phyloP scores from a whole-genome alignment of 1,139 yeast species.

The Meyerozyma guilliermondii region DNA sequence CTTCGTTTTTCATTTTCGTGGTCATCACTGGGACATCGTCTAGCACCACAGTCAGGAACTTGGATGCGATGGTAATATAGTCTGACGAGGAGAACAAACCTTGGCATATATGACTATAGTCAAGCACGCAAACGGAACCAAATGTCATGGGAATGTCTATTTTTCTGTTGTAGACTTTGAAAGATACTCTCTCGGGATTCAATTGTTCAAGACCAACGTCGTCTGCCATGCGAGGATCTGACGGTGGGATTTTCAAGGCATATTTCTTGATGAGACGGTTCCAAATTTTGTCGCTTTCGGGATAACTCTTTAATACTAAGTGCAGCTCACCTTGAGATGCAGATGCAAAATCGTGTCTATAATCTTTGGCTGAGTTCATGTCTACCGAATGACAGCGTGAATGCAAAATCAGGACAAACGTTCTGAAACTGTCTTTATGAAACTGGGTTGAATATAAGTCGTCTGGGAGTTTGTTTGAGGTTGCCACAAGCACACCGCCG shows the following conservation, averaged over 20 bases:
- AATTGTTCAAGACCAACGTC: slow-evolving; percentile 16
- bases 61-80: slow-evolving; percentile 62
- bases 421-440: slow-evolving; percentile 51
- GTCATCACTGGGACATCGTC: slow-evolving; percentile 62
- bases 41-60: slow-evolving; percentile 49
- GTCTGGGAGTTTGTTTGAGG: slow-evolving; percentile 67
- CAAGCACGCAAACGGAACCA: slow-evolving; percentile 43
- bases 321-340: slow-evolving; percentile 17
- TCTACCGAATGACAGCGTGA: slow-evolving; percentile 60
- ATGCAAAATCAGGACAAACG: slow-evolving; percentile 53
- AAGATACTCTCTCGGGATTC: slow-evolving; percentile 22
- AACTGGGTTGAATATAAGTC: slow-evolving; percentile 64
- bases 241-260: slow-evolving; percentile 14
- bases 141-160: slow-evolving; percentile 43
- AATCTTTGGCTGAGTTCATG: slow-evolving; percentile 56
- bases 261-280: slow-evolving; percentile 17
- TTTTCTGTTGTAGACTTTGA: slow-evolving; percentile 53
- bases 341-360: slow-evolving; percentile 39
- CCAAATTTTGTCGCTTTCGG: slow-evolving; percentile 35
- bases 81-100: slow-evolving; percentile 63
- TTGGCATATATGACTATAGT: slow-evolving; percentile 52
- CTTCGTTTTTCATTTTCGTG: slow-evolving; percentile 59
- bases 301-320: slow-evolving; percentile 26
- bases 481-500: slow-evolving; percentile 72
- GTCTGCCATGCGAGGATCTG: slow-evolving; percentile 9